Evolutionary conservation across 73 alveolate species (phyloP), one percentile per base, ranked within the genome.

Genomic region (Blepharisma stoltei): DNA sequence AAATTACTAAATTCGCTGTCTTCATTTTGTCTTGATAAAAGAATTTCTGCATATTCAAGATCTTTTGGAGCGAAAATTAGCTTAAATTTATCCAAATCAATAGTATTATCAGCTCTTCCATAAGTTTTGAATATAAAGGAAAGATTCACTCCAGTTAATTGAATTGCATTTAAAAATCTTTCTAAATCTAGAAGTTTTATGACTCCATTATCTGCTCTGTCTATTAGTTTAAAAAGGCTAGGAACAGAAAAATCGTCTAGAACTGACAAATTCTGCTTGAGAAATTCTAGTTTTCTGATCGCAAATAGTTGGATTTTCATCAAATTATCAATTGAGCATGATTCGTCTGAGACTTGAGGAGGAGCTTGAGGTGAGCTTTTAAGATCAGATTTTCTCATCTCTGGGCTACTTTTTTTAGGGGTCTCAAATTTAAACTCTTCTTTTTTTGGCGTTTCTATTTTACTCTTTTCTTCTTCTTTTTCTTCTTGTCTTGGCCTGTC

Each of bases 111-210:
- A 37, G 76, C 73, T 27, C 43, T 48, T 49, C 76, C 89, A 38
- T 82, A 82, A 76, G 81, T 82, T 65, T 46, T 69, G 73, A 76
- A 49, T 75, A 82, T 76, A 20, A 82, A 71, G 43, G 76, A 48
- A 11, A 66, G 71, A 18, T 82, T 81, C 25, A 76, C 88, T 76
- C 76, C 76, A 14, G 89, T 76, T 23, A 71, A 38, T 47, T 67
- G 76, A 18, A 71, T 6, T 48, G 46, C 71, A 32, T 60, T 71
- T 41, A 82, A 66, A 54, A 81, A 45, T n/a, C 66, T 78, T 27
- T 77, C 78, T 60, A 77, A 46, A 38, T 82, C 89, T n/a, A 54
- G 41, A 25, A n/a, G 32, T 52, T 14, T 52, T 20, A 52, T n/a
- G 0, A n/a, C 18, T 0, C 23, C 23, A n/a, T 3, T 52, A 3